Conservation (phyloP, 106 monocot genomes). For the Dioscorea dumetorum region DNA sequence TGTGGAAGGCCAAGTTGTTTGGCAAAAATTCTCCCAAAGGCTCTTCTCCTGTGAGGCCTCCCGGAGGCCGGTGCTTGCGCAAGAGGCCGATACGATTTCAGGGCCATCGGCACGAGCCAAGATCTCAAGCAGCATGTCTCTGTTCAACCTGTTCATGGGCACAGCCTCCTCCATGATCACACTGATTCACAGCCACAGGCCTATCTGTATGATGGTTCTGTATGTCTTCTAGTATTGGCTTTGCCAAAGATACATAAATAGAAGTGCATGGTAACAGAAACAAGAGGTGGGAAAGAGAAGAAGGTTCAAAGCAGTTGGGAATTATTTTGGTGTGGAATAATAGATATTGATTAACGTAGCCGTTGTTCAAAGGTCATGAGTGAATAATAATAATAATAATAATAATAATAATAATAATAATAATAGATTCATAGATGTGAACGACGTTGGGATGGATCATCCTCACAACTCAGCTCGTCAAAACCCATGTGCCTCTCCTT, state of each 20-base stretch:
- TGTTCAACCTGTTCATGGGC: background rate
- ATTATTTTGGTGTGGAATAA: no score
- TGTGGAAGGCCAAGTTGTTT: constrained; percentile 2
- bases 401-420: no score
- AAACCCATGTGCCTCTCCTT: no score
- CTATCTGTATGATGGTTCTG: no score
- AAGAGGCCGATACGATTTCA: background rate
- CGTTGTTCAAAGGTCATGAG: no score
- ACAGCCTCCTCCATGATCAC: background rate
- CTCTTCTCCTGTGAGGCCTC: background rate
- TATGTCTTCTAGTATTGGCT: background rate
- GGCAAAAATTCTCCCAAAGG: background rate
- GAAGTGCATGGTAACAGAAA: background rate
- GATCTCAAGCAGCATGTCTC: background rate
- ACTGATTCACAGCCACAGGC: no score
- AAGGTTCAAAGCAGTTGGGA: background rate
- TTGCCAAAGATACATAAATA: background rate
- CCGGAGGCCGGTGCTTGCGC: background rate
- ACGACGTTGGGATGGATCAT: no score
- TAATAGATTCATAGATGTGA: no score
- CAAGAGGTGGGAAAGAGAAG: background rate
- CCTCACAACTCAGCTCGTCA: no score
- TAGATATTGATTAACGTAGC: no score
- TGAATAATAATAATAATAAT: no score
- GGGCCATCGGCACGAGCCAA: constrained; percentile 1